These are phyloP conservation scores for Dioscorea alata DNA, from an alignment of 106 monocot species.

Conservation along the genomic window DNA sequence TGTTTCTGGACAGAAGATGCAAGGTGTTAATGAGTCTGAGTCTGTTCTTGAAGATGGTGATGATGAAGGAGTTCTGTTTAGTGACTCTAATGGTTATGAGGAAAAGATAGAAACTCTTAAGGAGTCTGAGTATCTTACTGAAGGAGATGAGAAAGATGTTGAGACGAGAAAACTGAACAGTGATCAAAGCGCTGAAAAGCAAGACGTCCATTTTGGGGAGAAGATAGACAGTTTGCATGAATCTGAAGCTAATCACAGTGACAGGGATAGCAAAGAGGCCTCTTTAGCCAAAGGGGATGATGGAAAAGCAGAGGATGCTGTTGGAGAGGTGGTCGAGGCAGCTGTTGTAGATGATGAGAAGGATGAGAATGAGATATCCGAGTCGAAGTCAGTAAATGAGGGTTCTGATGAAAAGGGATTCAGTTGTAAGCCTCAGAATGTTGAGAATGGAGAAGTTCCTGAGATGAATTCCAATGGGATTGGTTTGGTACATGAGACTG, in stretches of 20 bases:
- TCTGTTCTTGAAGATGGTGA: neutral
- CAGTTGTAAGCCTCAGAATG: neutral
- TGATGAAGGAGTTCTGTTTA: neutral
- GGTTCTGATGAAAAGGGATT: neutral
- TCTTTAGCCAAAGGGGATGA: neutral
- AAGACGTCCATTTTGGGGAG: too few species aligned
- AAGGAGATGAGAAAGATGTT: neutral
- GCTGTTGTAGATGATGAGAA: neutral
- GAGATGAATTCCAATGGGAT: conserved; percentile 1
- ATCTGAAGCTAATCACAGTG: too few species aligned
- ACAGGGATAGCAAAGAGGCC: neutral
- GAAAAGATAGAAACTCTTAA: conserved; percentile 6
- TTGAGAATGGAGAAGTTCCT: conserved; percentile 1
- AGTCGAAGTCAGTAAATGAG: neutral
- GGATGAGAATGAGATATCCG: neutral
- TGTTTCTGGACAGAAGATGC: conserved; percentile 4
- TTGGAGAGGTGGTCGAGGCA: neutral
- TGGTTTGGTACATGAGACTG: neutral
- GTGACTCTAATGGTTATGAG: conserved; percentile 10
- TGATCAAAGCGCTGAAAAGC: too few species aligned
- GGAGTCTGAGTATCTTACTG: conserved; percentile 4
- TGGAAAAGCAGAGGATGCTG: neutral
- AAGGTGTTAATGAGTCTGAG: neutral
- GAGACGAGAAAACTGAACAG: too few species aligned
- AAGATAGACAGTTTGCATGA: too few species aligned